Conservation (phyloP, 176 grass and related monocot species). For the barley (Hordeum vulgare) region MorexV3_pseudomolecules_assembly NC_058520.1:465331118-465331617, state of each 20-base stretch:
- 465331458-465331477: conserved; percentile 5
- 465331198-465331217: conserved; percentile 59
- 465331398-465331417: conserved; percentile 25
- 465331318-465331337: neutral
- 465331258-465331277: conserved; percentile 18
- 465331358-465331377: conserved; percentile 85
- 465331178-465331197: neutral
- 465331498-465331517: neutral
- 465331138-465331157: conserved; percentile 37
- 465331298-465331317: neutral
- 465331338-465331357: conserved; percentile 76
- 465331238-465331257: conserved; percentile 78
- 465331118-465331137: conserved; percentile 24
- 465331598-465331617: conserved; percentile 4
- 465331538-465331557: neutral
- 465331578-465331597: conserved; percentile 42
- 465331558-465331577: conserved; percentile 33
- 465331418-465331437: conserved; percentile 26
- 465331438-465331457: neutral
- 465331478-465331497: neutral
- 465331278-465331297: neutral
- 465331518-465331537: neutral
- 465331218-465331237: conserved; percentile 45
- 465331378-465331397: conserved; percentile 57
- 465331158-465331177: neutral